These are phyloP conservation scores for Ceratocystis lukuohia DNA, from an alignment of 2,329 filamentous ascomycete genomes.

Conservation along the genomic window DNA sequence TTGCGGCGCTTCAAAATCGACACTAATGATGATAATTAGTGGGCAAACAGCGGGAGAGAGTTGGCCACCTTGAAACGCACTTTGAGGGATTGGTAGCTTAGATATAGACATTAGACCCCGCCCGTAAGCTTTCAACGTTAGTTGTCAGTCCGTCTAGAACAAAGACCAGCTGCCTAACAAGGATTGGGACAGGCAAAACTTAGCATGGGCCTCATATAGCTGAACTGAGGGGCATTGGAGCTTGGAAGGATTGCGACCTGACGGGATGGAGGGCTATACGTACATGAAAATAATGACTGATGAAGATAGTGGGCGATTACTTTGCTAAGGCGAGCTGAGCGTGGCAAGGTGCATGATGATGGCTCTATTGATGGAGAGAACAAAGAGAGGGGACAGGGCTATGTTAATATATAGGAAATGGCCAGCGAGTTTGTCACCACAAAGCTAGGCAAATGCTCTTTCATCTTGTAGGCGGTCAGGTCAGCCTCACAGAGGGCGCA, in stretches of 20 bases:
- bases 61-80: background rate
- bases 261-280: background rate
- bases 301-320: background rate
- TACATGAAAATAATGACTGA: background rate
- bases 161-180: conserved; percentile 1
- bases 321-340: background rate
- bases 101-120: background rate
- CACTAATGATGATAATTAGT: background rate
- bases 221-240: conserved; percentile 6
- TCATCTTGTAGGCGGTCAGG: background rate
- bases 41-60: background rate
- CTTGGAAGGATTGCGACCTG: conserved; percentile 1
- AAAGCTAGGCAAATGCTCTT: background rate
- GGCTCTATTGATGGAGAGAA: background rate
- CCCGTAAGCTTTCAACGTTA: background rate
- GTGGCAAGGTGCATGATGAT: background rate
- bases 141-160: background rate
- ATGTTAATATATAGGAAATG: background rate
- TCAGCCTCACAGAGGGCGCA: background rate
- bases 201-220: conserved; percentile 1
- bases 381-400: background rate
- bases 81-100: background rate
- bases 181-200: background rate
- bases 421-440: background rate
- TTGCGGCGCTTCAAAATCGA: background rate